phyloP scores from a whole-genome alignment of 1,284 basidiomycete species.

The Cystobasidiaceae sp. region DNA sequence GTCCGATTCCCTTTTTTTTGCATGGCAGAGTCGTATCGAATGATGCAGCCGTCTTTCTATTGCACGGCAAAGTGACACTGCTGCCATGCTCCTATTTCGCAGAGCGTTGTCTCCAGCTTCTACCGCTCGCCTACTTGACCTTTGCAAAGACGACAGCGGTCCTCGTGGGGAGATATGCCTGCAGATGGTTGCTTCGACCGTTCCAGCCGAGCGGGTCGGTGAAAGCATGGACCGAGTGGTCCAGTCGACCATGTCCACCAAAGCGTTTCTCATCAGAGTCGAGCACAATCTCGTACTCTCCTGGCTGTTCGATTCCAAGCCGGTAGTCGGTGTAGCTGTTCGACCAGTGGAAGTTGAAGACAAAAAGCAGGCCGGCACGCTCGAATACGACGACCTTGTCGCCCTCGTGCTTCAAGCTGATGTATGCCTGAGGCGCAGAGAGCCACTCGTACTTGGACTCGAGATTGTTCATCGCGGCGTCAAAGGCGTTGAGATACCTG shows the following conservation, averaged over 20 bases:
- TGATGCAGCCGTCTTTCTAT: too few species aligned
- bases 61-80: too few species aligned
- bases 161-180: slow-evolving; percentile 53
- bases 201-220: slow-evolving; percentile 91
- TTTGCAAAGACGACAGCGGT: slow-evolving; percentile 26
- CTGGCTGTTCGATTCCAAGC: slow-evolving; percentile 76
- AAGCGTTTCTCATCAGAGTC: slow-evolving; percentile 79
- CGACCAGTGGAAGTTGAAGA: slow-evolving; percentile 93
- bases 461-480: slow-evolving; percentile 83
- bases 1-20: too few species aligned
- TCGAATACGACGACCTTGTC: slow-evolving; percentile 94
- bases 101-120: neutral
- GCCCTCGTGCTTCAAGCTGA: slow-evolving; percentile 84
- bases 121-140: neutral
- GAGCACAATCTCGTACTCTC: slow-evolving; percentile 78
- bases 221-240: slow-evolving; percentile 61
- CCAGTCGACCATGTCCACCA: slow-evolving; percentile 81
- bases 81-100: too few species aligned
- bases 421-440: slow-evolving; percentile 73
- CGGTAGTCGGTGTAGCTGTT: slow-evolving; percentile 88
- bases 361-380: slow-evolving; percentile 82
- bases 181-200: slow-evolving; percentile 75
- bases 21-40: too few species aligned
- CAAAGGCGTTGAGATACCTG: slow-evolving; percentile 87
- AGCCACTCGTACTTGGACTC: slow-evolving; percentile 82